Evolutionary conservation across 75 land plant genomes (phyloP).

Genomic region (Selaginella tamariscina): DNA sequence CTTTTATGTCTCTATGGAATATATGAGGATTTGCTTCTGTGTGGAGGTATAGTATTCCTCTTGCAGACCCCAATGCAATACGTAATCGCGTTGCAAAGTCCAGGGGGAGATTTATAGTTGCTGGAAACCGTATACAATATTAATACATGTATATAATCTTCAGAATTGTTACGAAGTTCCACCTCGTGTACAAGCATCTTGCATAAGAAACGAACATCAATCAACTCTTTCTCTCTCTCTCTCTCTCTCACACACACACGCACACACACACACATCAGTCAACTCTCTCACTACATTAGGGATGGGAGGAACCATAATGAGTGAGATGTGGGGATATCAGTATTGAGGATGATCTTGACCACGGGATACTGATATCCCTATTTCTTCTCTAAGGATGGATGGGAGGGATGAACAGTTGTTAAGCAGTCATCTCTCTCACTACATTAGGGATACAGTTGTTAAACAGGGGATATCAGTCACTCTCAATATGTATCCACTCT

Average conservation of each 20-base stretch:
- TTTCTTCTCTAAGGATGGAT: too few species aligned
- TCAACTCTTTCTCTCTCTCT: background rate
- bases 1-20: conserved; percentile 53
- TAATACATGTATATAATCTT: background rate
- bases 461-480: too few species aligned
- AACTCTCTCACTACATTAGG: too few species aligned
- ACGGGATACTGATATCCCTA: too few species aligned
- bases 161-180: conserved; percentile 9
- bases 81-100: conserved; percentile 36
- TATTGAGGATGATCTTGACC: too few species aligned
- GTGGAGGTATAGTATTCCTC: conserved; percentile 52
- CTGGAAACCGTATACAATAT: conserved; percentile 9
- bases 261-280: conserved; percentile 11
- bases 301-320: too few species aligned
- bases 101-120: conserved; percentile 17
- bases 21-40: conserved; percentile 59
- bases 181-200: conserved; percentile 44
- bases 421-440: too few species aligned
- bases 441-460: too few species aligned
- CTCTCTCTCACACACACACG: background rate
- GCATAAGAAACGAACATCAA: background rate
- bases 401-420: too few species aligned
- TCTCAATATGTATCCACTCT: too few species aligned
- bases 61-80: conserved; percentile 42
- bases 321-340: too few species aligned